phyloP scores from a whole-genome alignment of 352 stramenopile species.

The Thalassiosira livingstoniorum region DNA sequence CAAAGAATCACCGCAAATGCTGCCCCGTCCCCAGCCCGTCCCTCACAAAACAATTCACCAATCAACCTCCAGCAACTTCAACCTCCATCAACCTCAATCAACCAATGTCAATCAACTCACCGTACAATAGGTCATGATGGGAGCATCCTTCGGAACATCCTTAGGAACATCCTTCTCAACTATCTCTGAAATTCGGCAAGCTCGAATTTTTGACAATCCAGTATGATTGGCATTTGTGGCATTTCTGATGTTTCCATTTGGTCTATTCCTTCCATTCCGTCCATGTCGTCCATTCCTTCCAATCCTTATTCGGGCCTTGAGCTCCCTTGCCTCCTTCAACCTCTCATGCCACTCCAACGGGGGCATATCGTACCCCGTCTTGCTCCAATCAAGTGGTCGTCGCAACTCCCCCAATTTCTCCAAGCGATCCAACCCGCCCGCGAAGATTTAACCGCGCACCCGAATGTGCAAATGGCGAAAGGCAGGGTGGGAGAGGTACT shows the following conservation, averaged over 20 bases:
- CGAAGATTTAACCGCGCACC: conserved; percentile 90
- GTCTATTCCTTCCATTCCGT: background rate
- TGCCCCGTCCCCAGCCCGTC: too few species aligned
- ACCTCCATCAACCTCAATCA: too few species aligned
- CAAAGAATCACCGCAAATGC: too few species aligned
- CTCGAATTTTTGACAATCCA: conserved; percentile 90
- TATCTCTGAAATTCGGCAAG: conserved; percentile 88
- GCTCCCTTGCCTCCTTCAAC: conserved; percentile 72
- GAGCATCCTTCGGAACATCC: conserved; percentile 84
- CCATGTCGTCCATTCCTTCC: background rate
- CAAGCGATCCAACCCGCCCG: conserved; percentile 89
- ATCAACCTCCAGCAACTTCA: too few species aligned
- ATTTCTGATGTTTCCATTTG: background rate
- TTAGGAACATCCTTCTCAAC: conserved; percentile 84
- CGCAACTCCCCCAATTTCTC: too few species aligned
- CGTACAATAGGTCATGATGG: conserved; percentile 90
- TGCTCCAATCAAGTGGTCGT: conserved; percentile 82
- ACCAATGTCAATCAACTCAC: too few species aligned
- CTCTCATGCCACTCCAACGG: conserved; percentile 88
- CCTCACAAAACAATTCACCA: too few species aligned
- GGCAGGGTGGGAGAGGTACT: conserved; percentile 83
- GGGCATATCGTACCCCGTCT: conserved; percentile 84
- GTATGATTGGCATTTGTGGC: conserved; percentile 70
- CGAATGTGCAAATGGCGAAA: conserved; percentile 89
- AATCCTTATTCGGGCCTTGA: background rate